Conservation (phyloP, 1,284 basidiomycete species). For the Athelia psychrophila region DNA sequence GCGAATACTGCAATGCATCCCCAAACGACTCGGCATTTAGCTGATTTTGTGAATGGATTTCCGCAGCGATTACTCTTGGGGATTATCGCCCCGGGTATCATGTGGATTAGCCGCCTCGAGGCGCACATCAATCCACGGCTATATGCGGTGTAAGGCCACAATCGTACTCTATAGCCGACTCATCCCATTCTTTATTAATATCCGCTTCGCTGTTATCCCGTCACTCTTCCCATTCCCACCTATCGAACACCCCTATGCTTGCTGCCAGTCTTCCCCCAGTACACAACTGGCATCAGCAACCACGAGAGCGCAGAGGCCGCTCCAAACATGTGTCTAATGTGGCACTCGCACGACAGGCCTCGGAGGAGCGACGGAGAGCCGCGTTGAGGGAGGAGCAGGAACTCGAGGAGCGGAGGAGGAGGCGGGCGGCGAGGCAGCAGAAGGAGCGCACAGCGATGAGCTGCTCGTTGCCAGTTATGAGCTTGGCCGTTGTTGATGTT, state of each 20-base stretch:
- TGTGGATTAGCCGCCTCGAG: too few relatives aligned
- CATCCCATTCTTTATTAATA: too few relatives aligned
- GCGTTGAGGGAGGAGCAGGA: neutral
- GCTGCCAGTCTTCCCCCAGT: constrained; percentile 19
- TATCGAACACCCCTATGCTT: constrained; percentile 16
- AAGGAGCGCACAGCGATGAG: neutral
- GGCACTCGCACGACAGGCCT: constrained; percentile 47
- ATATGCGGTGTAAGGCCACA: too few relatives aligned
- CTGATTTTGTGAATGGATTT: too few relatives aligned
- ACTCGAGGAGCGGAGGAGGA: neutral
- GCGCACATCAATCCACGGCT: too few relatives aligned
- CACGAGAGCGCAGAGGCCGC: constrained; percentile 37
- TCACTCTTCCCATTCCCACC: constrained; percentile 1
- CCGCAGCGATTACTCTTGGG: too few relatives aligned
- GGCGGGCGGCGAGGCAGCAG: neutral
- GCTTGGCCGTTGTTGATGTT: too few relatives aligned
- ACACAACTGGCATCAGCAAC: constrained; percentile 10
- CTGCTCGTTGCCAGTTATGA: neutral
- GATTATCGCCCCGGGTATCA: too few relatives aligned
- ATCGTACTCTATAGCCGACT: too few relatives aligned
- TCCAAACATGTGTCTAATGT: constrained; percentile 43
- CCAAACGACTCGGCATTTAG: too few relatives aligned
- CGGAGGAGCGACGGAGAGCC: constrained; percentile 39
- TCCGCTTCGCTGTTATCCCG: neutral
- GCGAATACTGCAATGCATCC: too few relatives aligned